Evolutionary conservation across 169 alveolate genomes (phyloP), one percentile per base, ranked within the genome.

Genomic region (Plasmodium coatneyi): DNA sequence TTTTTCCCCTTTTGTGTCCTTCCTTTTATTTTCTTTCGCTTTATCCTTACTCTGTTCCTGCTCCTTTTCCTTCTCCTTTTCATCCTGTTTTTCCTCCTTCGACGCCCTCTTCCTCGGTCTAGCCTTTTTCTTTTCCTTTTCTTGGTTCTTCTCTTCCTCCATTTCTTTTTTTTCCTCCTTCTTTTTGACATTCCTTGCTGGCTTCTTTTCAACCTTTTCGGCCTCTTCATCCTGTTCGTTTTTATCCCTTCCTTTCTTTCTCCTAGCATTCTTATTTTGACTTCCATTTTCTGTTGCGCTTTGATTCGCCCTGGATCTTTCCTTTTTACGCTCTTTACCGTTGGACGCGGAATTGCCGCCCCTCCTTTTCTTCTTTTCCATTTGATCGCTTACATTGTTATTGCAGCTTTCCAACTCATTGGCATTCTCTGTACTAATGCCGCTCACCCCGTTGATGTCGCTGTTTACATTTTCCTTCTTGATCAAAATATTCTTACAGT

Each of bases 31-130:
- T 32, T 52, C 46, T 74, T 76, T 36, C 5, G 25, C 70, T 43
- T 84, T 72, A 1, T 30, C 34, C 56, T 22, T 39, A 12, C 34
- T 71, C 25, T 28, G 7, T 49, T 71, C 36, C 39, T 76, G 22
- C 3, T 46, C 71, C 32, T 60, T 82, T 3, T 74, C 41, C 22
- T 52, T 52, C 32, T 46, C 56, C 19, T 22, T 76, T 16, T 71
- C 49, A 7, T 84, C 71, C 32, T 84, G 78, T n/a, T 6, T 71
- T 12, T 70, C 92, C 34, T 71, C 49, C 36, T 78, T n/a, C 49
- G 49, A 46, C 12, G 32, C 6, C 83, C 34, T 78, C 83, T 46
- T 28, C 22, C 5, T 54, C 14, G 54, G n/a, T 3, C 4, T 43
- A 14, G 74, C 74, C 25, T 60, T 60, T 60, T 60, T 60, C 14